phyloP scores from a whole-genome alignment of 1,284 basidiomycete genomes.

The Austropuccinia psidii region DNA sequence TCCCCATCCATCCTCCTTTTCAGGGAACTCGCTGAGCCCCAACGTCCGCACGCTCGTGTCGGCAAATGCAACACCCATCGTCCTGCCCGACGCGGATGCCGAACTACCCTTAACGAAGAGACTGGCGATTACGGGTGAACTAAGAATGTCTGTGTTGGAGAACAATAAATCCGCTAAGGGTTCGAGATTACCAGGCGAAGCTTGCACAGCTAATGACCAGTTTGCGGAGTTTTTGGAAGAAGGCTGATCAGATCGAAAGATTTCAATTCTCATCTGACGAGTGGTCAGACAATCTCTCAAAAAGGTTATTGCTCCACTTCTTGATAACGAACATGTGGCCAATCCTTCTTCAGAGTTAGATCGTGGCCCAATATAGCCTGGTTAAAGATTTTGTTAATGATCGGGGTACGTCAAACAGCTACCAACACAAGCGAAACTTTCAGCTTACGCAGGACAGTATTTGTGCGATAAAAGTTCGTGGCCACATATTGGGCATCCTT shows the following conservation, averaged over 20 bases:
- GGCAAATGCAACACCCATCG: conserved; percentile 55
- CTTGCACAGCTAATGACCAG: conserved; percentile 52
- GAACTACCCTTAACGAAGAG: conserved; percentile 59
- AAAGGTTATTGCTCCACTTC: conserved; percentile 73
- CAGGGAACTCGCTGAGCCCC: conserved; percentile 74
- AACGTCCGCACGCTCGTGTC: conserved; percentile 54
- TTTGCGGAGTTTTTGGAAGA: conserved; percentile 36
- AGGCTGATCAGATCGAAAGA: conserved; percentile 48
- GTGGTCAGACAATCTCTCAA: conserved; percentile 82
- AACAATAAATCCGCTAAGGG: conserved; percentile 92
- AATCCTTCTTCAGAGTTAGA: conserved; percentile 74
- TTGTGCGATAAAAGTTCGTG: conserved; percentile 57
- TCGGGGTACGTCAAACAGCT: background rate
- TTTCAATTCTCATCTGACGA: conserved; percentile 88
- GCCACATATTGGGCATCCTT: conserved; percentile 82
- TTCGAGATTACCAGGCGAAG: conserved; percentile 89
- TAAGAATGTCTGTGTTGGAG: conserved; percentile 67
- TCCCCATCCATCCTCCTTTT: conserved; percentile 61
- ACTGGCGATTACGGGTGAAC: conserved; percentile 83
- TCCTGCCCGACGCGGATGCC: conserved; percentile 53
- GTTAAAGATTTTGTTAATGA: background rate
- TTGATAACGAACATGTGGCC: conserved; percentile 69
- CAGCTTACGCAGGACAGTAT: conserved; percentile 45
- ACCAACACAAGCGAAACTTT: conserved; percentile 7
- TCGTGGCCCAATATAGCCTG: conserved; percentile 59